Percentiles rank a stretch among this genome's conserved stretches.
Conservation (phyloP, 2,329 filamentous ascomycete genomes). For the Phoma sp. region DNA sequence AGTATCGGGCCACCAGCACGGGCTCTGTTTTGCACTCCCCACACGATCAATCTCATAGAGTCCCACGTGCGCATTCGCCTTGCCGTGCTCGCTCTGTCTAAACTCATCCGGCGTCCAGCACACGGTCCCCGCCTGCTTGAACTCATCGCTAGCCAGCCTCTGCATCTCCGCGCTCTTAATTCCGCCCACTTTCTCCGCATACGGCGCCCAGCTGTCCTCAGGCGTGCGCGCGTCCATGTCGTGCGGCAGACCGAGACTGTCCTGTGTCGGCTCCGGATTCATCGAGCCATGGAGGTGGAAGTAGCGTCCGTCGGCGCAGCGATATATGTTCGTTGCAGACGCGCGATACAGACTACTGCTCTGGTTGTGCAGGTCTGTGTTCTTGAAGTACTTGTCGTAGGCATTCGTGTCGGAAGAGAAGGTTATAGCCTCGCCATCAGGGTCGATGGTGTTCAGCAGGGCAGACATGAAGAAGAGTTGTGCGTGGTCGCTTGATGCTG, state of each 20-base stretch:
- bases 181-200: conserved; percentile 42
- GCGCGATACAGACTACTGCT: conserved; percentile 33
- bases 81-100: conserved; percentile 49
- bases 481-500: conserved; percentile 48
- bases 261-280: conserved; percentile 54
- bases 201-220: conserved; percentile 44
- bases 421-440: conserved; percentile 35
- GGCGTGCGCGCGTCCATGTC: conserved; percentile 28
- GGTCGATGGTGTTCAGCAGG: conserved; percentile 45
- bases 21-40: conserved; percentile 34
- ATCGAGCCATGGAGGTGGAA: conserved; percentile 58
- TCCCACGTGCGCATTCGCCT: conserved; percentile 51
- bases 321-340: conserved; percentile 56
- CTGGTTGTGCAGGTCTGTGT: conserved; percentile 33
- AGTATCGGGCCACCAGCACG: conserved; percentile 53
- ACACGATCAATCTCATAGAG: conserved; percentile 49
- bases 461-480: conserved; percentile 54
- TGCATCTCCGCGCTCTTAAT: conserved; percentile 47
- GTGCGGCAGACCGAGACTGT: conserved; percentile 46
- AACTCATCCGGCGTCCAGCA: conserved; percentile 49
- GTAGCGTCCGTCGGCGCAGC: conserved; percentile 53
- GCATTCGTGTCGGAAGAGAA: conserved; percentile 16
- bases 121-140: conserved; percentile 52
- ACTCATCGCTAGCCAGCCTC: conserved; percentile 44
- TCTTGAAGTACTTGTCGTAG: conserved; percentile 36